Evolutionary conservation across 2,329 filamentous ascomycete genomes (phyloP).

Genomic region (Coleophoma crateriformis): DNA sequence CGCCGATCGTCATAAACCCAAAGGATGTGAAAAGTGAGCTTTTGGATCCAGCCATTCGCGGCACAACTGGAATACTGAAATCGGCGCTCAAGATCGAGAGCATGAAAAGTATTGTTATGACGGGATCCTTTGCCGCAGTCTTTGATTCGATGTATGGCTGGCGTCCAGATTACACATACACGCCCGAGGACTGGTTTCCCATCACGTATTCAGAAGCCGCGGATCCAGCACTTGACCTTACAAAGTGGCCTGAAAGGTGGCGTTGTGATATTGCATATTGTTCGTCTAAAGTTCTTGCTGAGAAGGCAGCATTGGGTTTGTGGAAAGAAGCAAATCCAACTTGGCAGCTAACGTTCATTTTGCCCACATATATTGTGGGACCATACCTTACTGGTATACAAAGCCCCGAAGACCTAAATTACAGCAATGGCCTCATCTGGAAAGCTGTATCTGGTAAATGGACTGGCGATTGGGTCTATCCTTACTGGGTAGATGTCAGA

Average conservation of each 20-base stretch:
- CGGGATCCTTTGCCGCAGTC: constrained; percentile 1
- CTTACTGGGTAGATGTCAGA: constrained; percentile 2
- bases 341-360: background rate
- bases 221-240: background rate
- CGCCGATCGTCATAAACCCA: background rate
- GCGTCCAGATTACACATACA: background rate
- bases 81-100: background rate
- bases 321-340: background rate
- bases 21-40: background rate
- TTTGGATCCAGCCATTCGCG: background rate
- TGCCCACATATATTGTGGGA: constrained; percentile 1
- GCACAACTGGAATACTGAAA: background rate
- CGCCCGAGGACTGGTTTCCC: background rate
- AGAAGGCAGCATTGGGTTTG: background rate
- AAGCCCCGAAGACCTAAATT: background rate
- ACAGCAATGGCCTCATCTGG: background rate
- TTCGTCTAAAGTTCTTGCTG: constrained; percentile 1
- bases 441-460: background rate
- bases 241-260: background rate
- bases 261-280: background rate
- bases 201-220: background rate
- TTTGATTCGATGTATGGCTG: background rate
- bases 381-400: background rate
- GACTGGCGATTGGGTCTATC: background rate
- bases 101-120: constrained; percentile 1